Conservation (phyloP, 2,329 filamentous ascomycete genomes). For the Thelonectria blattea region DNA sequence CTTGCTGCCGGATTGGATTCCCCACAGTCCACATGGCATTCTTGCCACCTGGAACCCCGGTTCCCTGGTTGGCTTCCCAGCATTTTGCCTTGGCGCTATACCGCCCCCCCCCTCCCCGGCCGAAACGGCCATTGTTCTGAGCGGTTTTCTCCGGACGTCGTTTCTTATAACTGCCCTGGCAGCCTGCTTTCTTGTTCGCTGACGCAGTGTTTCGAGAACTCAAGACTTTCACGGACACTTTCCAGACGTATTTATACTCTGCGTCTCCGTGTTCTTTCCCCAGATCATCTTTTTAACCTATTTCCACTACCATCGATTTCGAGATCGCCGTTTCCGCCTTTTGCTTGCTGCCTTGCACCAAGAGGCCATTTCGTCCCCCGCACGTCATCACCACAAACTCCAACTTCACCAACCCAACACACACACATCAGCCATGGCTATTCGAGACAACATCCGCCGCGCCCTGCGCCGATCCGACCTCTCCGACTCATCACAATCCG, state of each 20-base stretch:
- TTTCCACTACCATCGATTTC: too few relatives aligned
- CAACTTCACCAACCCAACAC: neutral
- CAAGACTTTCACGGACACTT: neutral
- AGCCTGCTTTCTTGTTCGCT: conserved; percentile 4
- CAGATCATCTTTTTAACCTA: too few relatives aligned
- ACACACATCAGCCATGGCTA: conserved; percentile 43
- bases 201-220: too few relatives aligned
- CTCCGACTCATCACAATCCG: conserved; percentile 41
- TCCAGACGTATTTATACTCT: neutral
- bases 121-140: conserved; percentile 35
- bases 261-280: neutral
- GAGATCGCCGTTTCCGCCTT: neutral
- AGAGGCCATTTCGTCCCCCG: neutral
- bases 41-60: conserved; percentile 19
- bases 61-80: neutral
- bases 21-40: conserved; percentile 20
- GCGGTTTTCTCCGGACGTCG: conserved; percentile 36
- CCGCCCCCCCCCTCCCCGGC: conserved; percentile 19
- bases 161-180: conserved; percentile 20
- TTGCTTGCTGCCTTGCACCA: neutral
- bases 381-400: neutral
- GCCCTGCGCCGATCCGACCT: conserved; percentile 45
- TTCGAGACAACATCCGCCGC: conserved; percentile 51
- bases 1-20: conserved; percentile 24
- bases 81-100: conserved; percentile 15